A percentile compares a stretch with the other conserved stretches of the same genome.
phyloP scores from a whole-genome alignment of 352 stramenopile species.

The Globisporangium nunn region DNA sequence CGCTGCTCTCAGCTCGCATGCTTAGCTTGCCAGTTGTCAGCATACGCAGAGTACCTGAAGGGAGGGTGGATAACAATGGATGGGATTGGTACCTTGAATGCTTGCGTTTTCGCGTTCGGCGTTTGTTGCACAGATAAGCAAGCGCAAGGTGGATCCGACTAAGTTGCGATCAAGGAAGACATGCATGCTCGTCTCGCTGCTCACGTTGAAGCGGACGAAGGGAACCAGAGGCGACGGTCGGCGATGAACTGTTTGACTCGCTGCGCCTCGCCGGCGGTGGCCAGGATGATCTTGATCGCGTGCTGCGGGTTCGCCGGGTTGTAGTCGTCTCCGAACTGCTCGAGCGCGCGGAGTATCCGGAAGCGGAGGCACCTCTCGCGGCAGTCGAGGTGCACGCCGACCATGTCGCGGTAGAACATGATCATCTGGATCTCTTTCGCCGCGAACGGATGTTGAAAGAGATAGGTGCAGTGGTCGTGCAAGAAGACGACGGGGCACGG shows the following conservation, averaged over 20 bases:
- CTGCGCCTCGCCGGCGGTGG: constrained; percentile 30
- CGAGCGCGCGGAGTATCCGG: constrained; percentile 26
- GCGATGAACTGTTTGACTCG: constrained; percentile 37
- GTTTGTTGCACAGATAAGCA: no score
- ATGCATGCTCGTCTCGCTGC: no score
- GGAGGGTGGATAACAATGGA: no score
- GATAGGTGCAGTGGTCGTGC: constrained; percentile 44
- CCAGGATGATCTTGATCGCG: constrained; percentile 45
- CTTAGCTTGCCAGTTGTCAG: no score
- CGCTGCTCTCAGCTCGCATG: no score
- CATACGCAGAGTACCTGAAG: no score
- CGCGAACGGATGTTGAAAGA: constrained; percentile 71
- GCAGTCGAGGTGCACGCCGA: constrained; percentile 29
- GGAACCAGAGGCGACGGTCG: constrained; percentile 3
- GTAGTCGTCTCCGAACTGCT: constrained; percentile 65
- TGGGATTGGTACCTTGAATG: no score
- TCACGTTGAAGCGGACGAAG: not conserved
- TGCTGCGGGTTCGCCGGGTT: constrained; percentile 50
- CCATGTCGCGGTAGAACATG: constrained; percentile 75
- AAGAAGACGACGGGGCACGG: constrained; percentile 48
- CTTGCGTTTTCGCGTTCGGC: no score
- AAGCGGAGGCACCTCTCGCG: constrained; percentile 43
- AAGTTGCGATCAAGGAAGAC: no score
- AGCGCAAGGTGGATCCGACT: no score
- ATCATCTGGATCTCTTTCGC: constrained; percentile 62